Evolutionary conservation across 2,329 filamentous ascomycete species (phyloP), one percentile per base, ranked within the genome.

Genomic region (Fusarium circinatum): DNA sequence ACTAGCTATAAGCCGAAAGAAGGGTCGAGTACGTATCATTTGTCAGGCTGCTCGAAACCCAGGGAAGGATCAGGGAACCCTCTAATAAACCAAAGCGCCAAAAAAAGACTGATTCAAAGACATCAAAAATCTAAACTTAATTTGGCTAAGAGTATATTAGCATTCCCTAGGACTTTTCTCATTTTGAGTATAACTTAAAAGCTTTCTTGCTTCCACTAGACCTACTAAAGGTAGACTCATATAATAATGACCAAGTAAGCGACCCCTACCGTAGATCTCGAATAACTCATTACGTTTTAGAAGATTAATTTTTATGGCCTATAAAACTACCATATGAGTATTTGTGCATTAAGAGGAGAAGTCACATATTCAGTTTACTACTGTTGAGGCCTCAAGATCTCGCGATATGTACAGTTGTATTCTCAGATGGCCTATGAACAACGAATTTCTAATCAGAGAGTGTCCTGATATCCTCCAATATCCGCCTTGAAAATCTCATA

Each of bases 381-480:
- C 20, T 4, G 28, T 18, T 8, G 6, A 30, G 38, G 22, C 48
- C 26, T 32, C 18, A 45, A 52, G 36, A 28, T 41, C 36, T 28
- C 49, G 48, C 44, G 34, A 69, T 72, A 65, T 69, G 68, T 60
- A 68, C 55, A 32, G 47, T 28, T 42, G 38, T 72, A 61, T 74
- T 42, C 65, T 67, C 48, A 45, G 34, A 36, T 45, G 32, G n/a
- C 38, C 45, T 60, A 45, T 59, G 52, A 38, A 67, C 38, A 51
- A 55, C n/a, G 22, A 24, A 17, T 20, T 34, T 56, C 39, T 52
- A 68, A 58, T 59, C 59, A 49, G 71, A 57, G 38, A 28, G 41
- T 55, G 42, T 48, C 45, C 41, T 24, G 17, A 34, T 8, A 18
- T 38, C 54, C 49, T 60, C 38, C 61, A 52, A 30, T 18, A 26